Conservation (phyloP, 306 rosid species). For the Glycine soja region DNA sequence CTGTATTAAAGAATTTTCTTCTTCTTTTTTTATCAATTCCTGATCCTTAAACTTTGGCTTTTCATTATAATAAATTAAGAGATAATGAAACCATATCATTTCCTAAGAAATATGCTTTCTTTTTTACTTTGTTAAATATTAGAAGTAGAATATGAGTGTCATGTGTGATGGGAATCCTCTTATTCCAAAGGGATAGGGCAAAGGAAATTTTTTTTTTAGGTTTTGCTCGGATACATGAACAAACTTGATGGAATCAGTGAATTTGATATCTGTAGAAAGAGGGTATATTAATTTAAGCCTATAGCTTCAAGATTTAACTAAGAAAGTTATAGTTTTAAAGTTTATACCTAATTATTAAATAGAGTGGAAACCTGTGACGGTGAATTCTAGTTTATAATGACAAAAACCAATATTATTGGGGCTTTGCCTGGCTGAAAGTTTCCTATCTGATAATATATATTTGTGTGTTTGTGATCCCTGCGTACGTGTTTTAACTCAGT, state of each 20-base stretch:
- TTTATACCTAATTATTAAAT: background rate
- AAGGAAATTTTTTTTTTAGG: no score
- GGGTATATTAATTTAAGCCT: slow-evolving; percentile 36
- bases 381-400: background rate
- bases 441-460: no score
- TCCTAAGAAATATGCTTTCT: slow-evolving; percentile 50
- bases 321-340: slow-evolving; percentile 30
- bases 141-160: slow-evolving; percentile 43
- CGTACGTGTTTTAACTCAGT: no score
- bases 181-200: slow-evolving; percentile 41
- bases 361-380: slow-evolving; percentile 4
- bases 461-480: no score
- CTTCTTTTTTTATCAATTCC: slow-evolving; percentile 40
- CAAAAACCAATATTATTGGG: background rate
- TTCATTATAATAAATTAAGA: slow-evolving; percentile 47
- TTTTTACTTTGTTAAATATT: slow-evolving; percentile 48
- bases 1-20: background rate
- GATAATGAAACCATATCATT: slow-evolving; percentile 50
- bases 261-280: slow-evolving; percentile 16
- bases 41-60: slow-evolving; percentile 67
- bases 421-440: no score
- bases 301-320: slow-evolving; percentile 24
- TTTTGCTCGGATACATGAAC: slow-evolving; percentile 41
- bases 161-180: slow-evolving; percentile 49
- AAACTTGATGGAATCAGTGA: slow-evolving; percentile 31